Percentiles rank a stretch among this genome's conserved stretches.
phyloP scores from a whole-genome alignment of 176 grass and related monocot genomes.

The Musa itinerans region DNA sequence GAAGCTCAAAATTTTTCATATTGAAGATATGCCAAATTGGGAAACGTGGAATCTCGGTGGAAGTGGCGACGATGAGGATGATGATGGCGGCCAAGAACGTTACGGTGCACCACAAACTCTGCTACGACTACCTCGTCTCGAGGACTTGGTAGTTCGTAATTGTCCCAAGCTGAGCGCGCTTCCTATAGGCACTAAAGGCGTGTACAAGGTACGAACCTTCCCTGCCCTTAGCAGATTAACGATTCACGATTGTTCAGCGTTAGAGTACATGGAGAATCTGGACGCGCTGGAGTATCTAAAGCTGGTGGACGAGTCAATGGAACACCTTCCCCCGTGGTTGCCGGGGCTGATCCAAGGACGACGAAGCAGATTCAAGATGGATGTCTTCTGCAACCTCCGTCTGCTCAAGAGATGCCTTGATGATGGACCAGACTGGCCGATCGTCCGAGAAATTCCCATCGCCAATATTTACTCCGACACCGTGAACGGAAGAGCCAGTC shows the following conservation, averaged over 20 bases:
- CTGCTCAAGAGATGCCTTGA: slow-evolving; percentile 18
- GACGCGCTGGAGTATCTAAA: slow-evolving; percentile 6
- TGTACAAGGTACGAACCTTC: slow-evolving; percentile 3
- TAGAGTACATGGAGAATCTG: slow-evolving; percentile 18
- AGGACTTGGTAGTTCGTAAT: slow-evolving; percentile 45
- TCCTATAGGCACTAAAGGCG: slow-evolving; percentile 28
- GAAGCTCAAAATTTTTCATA: slow-evolving; percentile 41
- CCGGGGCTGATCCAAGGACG: not conserved
- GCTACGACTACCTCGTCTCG: slow-evolving; percentile 29
- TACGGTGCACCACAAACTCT: not conserved
- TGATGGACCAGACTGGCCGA: slow-evolving; percentile 19
- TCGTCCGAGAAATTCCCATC: slow-evolving; percentile 2
- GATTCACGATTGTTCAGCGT: not conserved
- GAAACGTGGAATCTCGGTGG: slow-evolving; percentile 38
- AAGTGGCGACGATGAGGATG: slow-evolving; percentile 6
- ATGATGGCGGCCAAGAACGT: too few species aligned
- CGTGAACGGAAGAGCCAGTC: not conserved
- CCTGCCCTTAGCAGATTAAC: not conserved
- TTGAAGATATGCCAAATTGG: slow-evolving; percentile 42
- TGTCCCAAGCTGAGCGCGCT: slow-evolving; percentile 43
- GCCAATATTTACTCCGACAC: not conserved
- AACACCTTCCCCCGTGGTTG: slow-evolving; percentile 21
- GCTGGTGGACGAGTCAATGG: not conserved
- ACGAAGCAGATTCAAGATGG: not conserved
- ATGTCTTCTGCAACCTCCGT: not conserved